Percentiles rank a stretch among this genome's conserved stretches.
phyloP scores from a whole-genome alignment of 768 basidiomycete genomes.

The Tubosaeta brunneosetosa region DNA sequence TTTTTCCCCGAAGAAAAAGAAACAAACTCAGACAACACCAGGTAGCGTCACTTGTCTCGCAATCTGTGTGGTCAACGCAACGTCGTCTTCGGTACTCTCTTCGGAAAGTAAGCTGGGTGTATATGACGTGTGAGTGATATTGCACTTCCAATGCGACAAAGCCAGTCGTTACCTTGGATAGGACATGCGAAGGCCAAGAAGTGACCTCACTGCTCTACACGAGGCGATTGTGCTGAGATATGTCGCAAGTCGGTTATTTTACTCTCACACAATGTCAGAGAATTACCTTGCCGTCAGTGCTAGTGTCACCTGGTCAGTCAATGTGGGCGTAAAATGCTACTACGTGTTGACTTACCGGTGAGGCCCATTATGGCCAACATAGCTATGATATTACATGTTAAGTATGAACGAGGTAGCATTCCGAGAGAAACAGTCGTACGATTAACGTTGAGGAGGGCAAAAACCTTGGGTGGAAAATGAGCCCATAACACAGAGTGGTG shows the following conservation, averaged over 20 bases:
- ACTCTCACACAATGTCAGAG: background rate
- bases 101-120: background rate
- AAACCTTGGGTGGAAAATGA: conserved; percentile 7
- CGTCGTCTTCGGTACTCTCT: background rate
- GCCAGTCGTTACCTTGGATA: background rate
- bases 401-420: background rate
- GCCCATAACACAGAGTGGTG: background rate
- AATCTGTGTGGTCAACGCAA: conserved; percentile 8
- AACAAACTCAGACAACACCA: background rate
- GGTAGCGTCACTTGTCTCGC: background rate
- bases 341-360: conserved; percentile 5
- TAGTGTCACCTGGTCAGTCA: conserved; percentile 3
- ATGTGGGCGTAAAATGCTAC: background rate
- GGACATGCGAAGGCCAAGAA: conserved; percentile 5
- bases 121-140: background rate
- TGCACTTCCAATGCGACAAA: no score
- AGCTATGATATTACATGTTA: background rate
- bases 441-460: conserved; percentile 1
- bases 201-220: conserved; percentile 15
- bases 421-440: background rate
- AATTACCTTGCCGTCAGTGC: conserved; percentile 16
- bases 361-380: conserved; percentile 1
- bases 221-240: conserved; percentile 14
- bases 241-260: background rate
- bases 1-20: background rate